Conservation (phyloP, 2,329 filamentous ascomycete genomes). For the Claviceps lovelessii region DNA sequence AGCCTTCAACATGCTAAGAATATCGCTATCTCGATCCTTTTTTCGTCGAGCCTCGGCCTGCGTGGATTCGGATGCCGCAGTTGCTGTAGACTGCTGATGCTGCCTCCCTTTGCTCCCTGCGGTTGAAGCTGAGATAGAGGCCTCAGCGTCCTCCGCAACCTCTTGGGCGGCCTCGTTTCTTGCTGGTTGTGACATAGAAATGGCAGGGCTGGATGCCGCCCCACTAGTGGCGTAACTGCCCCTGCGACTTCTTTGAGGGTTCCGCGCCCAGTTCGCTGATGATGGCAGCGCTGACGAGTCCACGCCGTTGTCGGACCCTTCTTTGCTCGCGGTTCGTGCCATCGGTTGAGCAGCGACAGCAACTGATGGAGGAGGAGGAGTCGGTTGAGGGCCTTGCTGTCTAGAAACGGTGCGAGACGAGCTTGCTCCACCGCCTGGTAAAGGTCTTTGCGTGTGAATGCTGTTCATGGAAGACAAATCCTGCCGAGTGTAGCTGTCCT, state of each 20-base stretch:
- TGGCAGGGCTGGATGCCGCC: constrained; percentile 68
- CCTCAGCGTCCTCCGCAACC: constrained; percentile 20
- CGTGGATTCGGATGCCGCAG: neutral
- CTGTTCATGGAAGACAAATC: constrained; percentile 92
- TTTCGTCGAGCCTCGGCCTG: neutral
- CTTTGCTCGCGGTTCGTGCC: constrained; percentile 63
- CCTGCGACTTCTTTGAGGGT: constrained; percentile 50
- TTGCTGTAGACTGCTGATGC: constrained; percentile 4
- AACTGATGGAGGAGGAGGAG: constrained; percentile 25
- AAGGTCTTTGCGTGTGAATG: constrained; percentile 60
- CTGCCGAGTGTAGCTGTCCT: constrained; percentile 89
- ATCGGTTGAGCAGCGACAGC: constrained; percentile 46
- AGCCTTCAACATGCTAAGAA: constrained; percentile 23
- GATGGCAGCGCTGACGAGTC: constrained; percentile 86
- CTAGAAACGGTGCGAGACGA: constrained; percentile 41
- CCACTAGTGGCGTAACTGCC: constrained; percentile 71
- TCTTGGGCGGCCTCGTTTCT: constrained; percentile 37
- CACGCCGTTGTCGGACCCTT: constrained; percentile 53
- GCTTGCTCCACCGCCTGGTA: constrained; percentile 35
- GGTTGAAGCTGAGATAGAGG: constrained; percentile 14
- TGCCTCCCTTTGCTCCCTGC: constrained; percentile 8
- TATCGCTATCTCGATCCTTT: constrained; percentile 11
- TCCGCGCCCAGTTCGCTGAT: constrained; percentile 82
- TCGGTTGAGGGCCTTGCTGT: constrained; percentile 29
- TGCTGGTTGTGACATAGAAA: constrained; percentile 43